Conservation (phyloP, 768 basidiomycete genomes). For the Cystobasidiopsis lactophilus region DNA sequence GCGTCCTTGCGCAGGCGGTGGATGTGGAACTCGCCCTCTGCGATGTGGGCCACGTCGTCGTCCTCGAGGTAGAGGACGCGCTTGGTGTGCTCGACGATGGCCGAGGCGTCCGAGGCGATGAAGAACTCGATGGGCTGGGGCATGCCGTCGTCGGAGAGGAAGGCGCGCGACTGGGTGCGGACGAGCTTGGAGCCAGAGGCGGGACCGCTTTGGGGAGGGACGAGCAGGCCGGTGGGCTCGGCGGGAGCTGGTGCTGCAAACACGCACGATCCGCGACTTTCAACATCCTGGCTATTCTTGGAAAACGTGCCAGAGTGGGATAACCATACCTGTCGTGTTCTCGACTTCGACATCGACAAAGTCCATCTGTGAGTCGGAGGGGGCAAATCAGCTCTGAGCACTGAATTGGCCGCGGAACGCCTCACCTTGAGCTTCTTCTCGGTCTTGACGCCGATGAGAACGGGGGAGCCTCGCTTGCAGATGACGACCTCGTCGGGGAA, state of each 20-base stretch:
- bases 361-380: no score
- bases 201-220: slow-evolving; percentile 32
- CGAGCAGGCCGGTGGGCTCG: slow-evolving; percentile 32
- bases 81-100: slow-evolving; percentile 96
- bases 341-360: slow-evolving; percentile 96
- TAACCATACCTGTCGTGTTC: slow-evolving; percentile 33
- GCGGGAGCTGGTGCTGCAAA: slow-evolving; percentile 25
- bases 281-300: no score
- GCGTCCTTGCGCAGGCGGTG: slow-evolving; percentile 87
- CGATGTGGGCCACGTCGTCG: slow-evolving; percentile 94
- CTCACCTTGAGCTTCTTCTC: slow-evolving; percentile 93
- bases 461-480: slow-evolving; percentile 86
- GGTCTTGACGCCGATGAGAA: slow-evolving; percentile 95
- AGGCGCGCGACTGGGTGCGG: slow-evolving; percentile 86
- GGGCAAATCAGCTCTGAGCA: not conserved
- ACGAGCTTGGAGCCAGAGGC: slow-evolving; percentile 49
- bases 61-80: slow-evolving; percentile 96
- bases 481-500: slow-evolving; percentile 91
- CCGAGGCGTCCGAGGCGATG: slow-evolving; percentile 89
- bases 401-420: not conserved
- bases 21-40: slow-evolving; percentile 92
- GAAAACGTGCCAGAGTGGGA: not conserved
- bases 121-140: slow-evolving; percentile 99
- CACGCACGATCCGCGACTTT: no score
- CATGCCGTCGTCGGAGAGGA: slow-evolving; percentile 94